Base-by-base conservation (phyloP, 805 yeast species). In the Komagataella kurtzmanii region DNA sequence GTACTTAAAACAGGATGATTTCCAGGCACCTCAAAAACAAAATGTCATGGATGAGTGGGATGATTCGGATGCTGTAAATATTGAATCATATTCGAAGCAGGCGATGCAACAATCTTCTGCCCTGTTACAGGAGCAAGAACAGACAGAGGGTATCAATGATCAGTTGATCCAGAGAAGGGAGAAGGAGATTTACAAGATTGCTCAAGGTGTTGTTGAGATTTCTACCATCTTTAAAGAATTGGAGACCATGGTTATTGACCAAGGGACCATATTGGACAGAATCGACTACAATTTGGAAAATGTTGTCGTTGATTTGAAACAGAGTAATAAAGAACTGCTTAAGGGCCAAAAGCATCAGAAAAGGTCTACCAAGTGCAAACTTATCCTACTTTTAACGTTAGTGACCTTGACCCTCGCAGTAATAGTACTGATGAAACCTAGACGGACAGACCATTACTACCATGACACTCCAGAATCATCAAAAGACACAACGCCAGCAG, bases 131-230 rank as follows among this genome's bases (percentile, higher is more conserved):
- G 56, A 62, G 51, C 56, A 63, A 55, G 30, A 53, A 14, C 67
- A 59, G 50, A 72, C 62, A 53, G 61, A 66, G 46, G 67, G 65
- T 44, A 65, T 63, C 46, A 56, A 59, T 21, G 75, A 72, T 53
- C 65, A 67, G 23, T 65, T 68, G 51, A 65, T 86, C 44, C 76
- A 79, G 52, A 88, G 85, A 58, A 74, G 99, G 51, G 99, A 93
- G 61, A 78, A 81, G 51, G 99, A 91, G 61, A 93, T 93, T 51
- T 85, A 85, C 36, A 85, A 85, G 57, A 75, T 93, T 51, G 98
- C 99, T 3, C 88, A 87, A 72, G 96, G 97, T 50, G 95, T 93
- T 47, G 70, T 91, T 45, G 99, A 93, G 63, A 87, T 93, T 1
- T 85, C 95, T 30, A 88, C 91, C 1, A 91, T 93, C 47, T 93